These are phyloP conservation scores for Globisporangium solare DNA, from an alignment of 352 stramenopile genomes.

Conservation along the genomic window DNA sequence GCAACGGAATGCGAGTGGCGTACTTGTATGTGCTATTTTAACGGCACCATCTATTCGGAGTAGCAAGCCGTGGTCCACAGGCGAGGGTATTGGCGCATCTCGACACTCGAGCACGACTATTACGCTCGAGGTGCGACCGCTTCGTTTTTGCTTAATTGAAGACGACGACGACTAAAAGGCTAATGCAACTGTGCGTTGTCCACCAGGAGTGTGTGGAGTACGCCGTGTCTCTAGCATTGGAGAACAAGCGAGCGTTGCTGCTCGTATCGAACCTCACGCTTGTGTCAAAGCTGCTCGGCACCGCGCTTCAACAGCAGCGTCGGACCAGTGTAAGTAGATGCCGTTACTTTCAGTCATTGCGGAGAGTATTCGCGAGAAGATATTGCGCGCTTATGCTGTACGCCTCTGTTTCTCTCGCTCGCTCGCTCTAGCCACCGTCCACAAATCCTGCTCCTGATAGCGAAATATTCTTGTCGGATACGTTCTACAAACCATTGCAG, in stretches of 20 bases:
- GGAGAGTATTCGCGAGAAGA: too few relatives aligned
- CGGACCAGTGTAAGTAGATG: conserved; percentile 11
- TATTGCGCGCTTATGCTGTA: too few relatives aligned
- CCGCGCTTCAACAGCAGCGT: conserved; percentile 2
- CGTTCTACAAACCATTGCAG: conserved; percentile 20
- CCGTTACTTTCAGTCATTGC: conserved; percentile 11
- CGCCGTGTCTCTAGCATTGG: conserved; percentile 15
- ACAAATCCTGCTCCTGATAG: conserved; percentile 10
- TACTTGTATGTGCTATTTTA: neutral
- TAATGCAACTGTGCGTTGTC: neutral
- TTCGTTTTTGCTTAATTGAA: neutral
- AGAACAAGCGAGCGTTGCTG: conserved; percentile 13
- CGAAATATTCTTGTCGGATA: conserved; percentile 3
- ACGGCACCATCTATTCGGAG: neutral
- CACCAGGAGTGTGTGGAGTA: conserved; percentile 12
- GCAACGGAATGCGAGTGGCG: neutral
- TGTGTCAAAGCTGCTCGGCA: conserved; percentile 11
- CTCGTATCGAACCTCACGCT: conserved; percentile 11
- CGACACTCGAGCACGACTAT: neutral
- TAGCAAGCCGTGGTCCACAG: neutral
- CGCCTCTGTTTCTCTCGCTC: conserved; percentile 14
- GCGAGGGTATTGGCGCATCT: neutral
- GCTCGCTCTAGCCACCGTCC: conserved; percentile 23
- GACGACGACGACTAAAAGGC: too few relatives aligned
- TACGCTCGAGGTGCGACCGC: neutral